These are phyloP conservation scores for Puccinellia tenuiflora DNA, from an alignment of 176 grass and related monocot genomes.

Conservation along the genomic window DNA sequence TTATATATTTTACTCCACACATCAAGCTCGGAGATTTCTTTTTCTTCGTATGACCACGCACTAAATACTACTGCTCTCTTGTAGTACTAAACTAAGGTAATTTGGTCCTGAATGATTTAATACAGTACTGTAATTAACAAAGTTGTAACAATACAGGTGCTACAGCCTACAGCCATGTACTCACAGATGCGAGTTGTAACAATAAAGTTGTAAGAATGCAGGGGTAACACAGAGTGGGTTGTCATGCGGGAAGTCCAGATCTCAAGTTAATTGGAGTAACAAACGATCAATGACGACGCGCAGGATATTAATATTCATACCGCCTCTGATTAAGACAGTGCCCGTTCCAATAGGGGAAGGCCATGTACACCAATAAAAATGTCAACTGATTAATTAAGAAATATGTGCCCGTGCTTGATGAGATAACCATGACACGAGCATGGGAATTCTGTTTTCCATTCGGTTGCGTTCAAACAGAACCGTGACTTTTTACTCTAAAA, in stretches of 20 bases:
- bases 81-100: background rate
- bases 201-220: no score
- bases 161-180: no score
- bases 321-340: background rate
- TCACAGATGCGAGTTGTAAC: background rate
- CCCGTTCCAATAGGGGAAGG: conserved; percentile 25
- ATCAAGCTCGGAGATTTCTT: background rate
- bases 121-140: no score
- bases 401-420: conserved; percentile 23
- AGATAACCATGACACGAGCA: conserved; percentile 12
- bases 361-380: background rate
- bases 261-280: background rate
- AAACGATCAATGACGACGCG: background rate
- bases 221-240: no score
- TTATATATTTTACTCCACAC: background rate
- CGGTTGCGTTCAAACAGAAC: background rate
- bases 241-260: background rate
- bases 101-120: background rate
- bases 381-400: conserved; percentile 3
- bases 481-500: background rate
- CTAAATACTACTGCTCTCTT: background rate
- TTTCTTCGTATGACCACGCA: background rate
- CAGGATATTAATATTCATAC: conserved; percentile 5
- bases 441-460: background rate
- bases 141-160: no score